Evolutionary conservation across 345 rosid species (phyloP), one percentile per base, ranked within the genome.

Genomic region (Eucalyptus sp.): DNA sequence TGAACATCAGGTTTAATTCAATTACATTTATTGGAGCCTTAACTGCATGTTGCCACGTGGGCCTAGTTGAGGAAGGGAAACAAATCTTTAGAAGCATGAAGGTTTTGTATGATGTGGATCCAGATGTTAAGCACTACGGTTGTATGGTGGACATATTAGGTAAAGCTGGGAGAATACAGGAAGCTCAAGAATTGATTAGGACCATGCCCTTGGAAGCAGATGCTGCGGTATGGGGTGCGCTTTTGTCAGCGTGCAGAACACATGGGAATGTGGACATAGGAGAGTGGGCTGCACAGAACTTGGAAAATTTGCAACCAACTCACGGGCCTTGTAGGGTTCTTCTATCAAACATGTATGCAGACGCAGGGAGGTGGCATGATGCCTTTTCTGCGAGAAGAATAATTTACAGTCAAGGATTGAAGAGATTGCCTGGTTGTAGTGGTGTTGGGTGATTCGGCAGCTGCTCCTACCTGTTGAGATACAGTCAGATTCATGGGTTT

Each of bases 311-410:
- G 92, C 95, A 96, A 50, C 97, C 96, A 14, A 90, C 93, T 84
- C 96, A 96, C 85, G 97, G 91, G 51, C 95, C 95, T 10, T 91
- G 96, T 84, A 92, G 93, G 89, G 96, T 95, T 86, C 93, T 95
- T 90, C 93, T 96, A 49, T 95, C 98, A 68, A 97, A 94, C 86
- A 87, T 96, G 48, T 97, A 97, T 93, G 98, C 99, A 80, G 93
- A 96, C 89, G 96, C 92, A 90, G 96, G 97, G 89, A 95, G 95
- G 93, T 96, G 98, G 98, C 93, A 92, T 88, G 98, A 97, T 81
- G 96, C 97, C 37, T 92, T 93, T 91, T 91, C 85, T 24, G 92
- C 94, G 1, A 93, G 98, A 90, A 90, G 89, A 88, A 90, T 86
- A 51, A 94, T 96, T 93, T 93, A 89, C 24, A 92, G 90, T 27